These are phyloP conservation scores for Cylindrodendrum hubeiense DNA, from an alignment of 2,329 filamentous ascomycete genomes.

Conservation along the genomic window DNA sequence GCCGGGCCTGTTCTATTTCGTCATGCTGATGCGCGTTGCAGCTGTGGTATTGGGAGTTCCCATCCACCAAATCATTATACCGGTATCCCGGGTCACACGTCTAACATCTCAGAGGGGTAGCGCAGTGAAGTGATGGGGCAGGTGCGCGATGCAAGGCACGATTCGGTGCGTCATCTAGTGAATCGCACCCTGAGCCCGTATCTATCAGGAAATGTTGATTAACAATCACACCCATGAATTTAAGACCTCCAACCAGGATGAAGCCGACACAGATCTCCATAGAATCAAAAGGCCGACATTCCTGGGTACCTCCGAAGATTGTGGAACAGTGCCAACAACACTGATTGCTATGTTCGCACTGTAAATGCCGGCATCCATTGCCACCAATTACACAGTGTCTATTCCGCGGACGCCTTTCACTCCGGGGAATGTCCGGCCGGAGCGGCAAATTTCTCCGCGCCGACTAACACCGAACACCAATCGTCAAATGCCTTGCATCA, in stretches of 20 bases:
- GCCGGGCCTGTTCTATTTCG: conserved; percentile 1
- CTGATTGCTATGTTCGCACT: background rate
- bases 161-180: too few species aligned
- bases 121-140: background rate
- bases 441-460: conserved; percentile 51
- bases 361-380: background rate
- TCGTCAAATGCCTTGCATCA: conserved; percentile 46
- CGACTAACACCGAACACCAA: conserved; percentile 50
- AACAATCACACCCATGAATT: too few species aligned
- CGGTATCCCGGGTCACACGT: too few species aligned
- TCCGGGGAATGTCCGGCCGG: conserved; percentile 36
- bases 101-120: too few species aligned
- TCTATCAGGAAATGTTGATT: too few species aligned
- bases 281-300: conserved; percentile 6
- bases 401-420: background rate
- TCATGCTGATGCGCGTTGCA: background rate
- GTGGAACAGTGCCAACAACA: background rate
- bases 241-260: background rate
- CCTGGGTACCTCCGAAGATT: background rate
- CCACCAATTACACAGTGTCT: conserved; percentile 1
- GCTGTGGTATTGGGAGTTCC: background rate
- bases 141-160: too few species aligned
- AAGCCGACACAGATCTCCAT: background rate
- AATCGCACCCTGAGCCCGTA: too few species aligned
- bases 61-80: background rate